Evolutionary conservation across 2,329 filamentous ascomycete species (phyloP).

Genomic region (Chrysoporthe puriensis): DNA sequence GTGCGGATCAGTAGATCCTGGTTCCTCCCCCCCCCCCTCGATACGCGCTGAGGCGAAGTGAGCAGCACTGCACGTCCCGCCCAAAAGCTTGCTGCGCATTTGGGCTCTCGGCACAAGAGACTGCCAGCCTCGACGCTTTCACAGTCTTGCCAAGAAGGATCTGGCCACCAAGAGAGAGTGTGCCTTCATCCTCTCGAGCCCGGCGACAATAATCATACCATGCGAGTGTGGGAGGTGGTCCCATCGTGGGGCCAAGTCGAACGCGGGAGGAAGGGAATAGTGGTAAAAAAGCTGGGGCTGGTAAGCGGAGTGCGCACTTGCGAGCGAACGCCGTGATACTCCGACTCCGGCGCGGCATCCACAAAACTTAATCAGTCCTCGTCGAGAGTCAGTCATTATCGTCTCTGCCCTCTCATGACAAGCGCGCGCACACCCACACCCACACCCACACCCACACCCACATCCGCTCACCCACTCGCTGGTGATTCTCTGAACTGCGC

Average conservation of each 20-base stretch:
- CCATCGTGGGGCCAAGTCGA: neutral
- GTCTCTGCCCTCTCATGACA: neutral
- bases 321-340: neutral
- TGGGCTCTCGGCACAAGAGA: too few relatives aligned
- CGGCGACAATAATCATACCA: neutral
- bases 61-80: too few relatives aligned
- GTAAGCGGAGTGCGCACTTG: constrained; percentile 4
- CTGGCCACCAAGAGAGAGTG: neutral
- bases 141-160: neutral
- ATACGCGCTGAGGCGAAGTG: too few relatives aligned
- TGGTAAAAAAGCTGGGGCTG: neutral
- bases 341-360: constrained; percentile 6
- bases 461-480: too few relatives aligned
- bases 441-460: too few relatives aligned
- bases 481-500: too few relatives aligned
- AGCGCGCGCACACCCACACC: too few relatives aligned
- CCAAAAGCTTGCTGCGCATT: too few relatives aligned
- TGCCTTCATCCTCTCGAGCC: too few relatives aligned
- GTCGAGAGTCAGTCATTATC: neutral
- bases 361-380: neutral
- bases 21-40: too few relatives aligned
- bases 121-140: too few relatives aligned
- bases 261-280: neutral
- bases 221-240: neutral
- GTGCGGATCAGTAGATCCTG: too few relatives aligned